Base-by-base conservation (phyloP, 495 filamentous ascomycete genomes). In the Neurospora pannonica region DNA sequence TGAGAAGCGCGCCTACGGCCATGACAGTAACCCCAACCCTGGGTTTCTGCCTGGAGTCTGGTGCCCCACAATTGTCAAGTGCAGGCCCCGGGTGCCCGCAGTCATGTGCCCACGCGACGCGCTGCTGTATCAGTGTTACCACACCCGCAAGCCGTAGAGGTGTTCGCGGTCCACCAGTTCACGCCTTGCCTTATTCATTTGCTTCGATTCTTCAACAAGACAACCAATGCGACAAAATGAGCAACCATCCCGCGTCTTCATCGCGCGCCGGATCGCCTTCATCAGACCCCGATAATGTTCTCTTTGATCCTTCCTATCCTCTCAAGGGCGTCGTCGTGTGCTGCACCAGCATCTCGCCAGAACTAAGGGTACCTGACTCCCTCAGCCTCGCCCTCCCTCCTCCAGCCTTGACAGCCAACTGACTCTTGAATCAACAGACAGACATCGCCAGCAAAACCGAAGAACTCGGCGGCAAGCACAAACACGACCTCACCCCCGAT, bases 401-500 rank as follows among this genome's bases (percentile, higher is more conserved):
- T 17, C 38, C n/a, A 31, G 67, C 42, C 76, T 71, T 78, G 71
- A 80, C 69, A 37, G 74, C 42, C 71, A 39, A 7, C 37, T 46
- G 48, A 73, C 10, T 46, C 24, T 19, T 10, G 71, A 34, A 67
- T 38, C 1, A 69, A n/a, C 74, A 97, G 95, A 88, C 89, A 60
- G 86, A 90, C 72, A 85, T 98, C 46, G 89, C 89, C 19, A 80
- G 84, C 38, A 88, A 92, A 75, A 93, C 92, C 13, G 81, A 85
- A 77, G 89, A 97, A 77, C 95, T 99, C 88, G 96, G 96, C 74
- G 96, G 95, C 38, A 83, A 86, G 73, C 92, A 95, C 85, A 91
- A 92, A 74, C 90, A 92, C 78, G 94, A 98, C 81, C 90, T 99
- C n/a, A 98, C 96, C 39, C 92, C 92, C 67, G 94, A 98, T 80